Percentiles rank a stretch among this genome's conserved stretches.
phyloP scores from a whole-genome alignment of 768 basidiomycete species.

The Hygrophoropsis aurantiaca region DNA sequence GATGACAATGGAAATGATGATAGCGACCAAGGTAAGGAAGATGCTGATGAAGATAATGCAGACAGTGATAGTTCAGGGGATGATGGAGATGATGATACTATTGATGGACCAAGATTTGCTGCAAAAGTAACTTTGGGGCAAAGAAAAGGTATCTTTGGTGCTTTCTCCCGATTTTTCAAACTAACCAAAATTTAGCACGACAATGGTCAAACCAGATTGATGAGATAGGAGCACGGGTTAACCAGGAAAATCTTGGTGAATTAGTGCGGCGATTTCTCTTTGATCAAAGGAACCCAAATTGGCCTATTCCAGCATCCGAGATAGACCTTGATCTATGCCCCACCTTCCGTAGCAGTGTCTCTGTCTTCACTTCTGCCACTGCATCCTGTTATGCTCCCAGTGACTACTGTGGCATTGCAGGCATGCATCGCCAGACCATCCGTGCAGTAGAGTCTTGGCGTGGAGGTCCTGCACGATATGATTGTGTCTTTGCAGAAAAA shows the following conservation, averaged over 20 bases:
- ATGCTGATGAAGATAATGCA: background rate
- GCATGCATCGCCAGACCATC: slow-evolving; percentile 30
- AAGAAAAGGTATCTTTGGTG: background rate
- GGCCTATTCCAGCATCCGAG: no score
- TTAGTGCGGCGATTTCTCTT: slow-evolving; percentile 18
- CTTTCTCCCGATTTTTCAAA: background rate
- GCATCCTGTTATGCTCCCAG: slow-evolving; percentile 36
- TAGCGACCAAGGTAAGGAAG: background rate
- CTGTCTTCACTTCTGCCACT: slow-evolving; percentile 27
- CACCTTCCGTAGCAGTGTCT: slow-evolving; percentile 11
- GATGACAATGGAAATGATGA: background rate
- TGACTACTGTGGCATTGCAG: slow-evolving; percentile 29
- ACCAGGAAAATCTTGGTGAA: slow-evolving; percentile 6
- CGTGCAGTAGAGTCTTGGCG: slow-evolving; percentile 27
- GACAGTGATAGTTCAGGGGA: background rate
- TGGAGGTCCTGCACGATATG: slow-evolving; percentile 19
- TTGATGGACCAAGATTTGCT: background rate
- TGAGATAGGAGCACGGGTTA: background rate
- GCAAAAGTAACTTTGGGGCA: background rate
- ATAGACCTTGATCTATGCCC: slow-evolving; percentile 18
- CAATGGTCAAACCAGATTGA: no score
- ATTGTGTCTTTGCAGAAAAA: slow-evolving; percentile 26
- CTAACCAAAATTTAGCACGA: no score
- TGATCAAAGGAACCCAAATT: slow-evolving; percentile 7
- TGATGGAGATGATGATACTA: no score